Base-by-base conservation (phyloP, 2,329 filamentous ascomycete species). In the Colletotrichum sp. region DNA sequence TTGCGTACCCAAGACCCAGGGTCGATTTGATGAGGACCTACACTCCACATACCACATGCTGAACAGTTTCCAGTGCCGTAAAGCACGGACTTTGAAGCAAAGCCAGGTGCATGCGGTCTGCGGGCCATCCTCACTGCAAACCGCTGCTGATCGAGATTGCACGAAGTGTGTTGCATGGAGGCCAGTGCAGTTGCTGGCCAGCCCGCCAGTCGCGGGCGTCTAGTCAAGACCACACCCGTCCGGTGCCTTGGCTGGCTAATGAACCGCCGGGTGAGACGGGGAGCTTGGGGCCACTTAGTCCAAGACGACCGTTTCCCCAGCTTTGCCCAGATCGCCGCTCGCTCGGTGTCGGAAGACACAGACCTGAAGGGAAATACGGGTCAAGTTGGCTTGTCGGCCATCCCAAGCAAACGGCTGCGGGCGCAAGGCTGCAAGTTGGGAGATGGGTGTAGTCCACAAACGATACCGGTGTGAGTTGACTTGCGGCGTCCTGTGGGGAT, bases 41-140 rank as follows among this genome's bases (percentile, higher is more conserved):
- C 57, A 55, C 32, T 73, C 70, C 70, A 72, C 70, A 73, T 64
- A 64, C 73, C 73, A 52, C 57, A 72, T 48, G 30, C 69, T 55
- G 73, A 26, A 43, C 57, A 34, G 34, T 68, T 60, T 64, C 26
- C 43, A 59, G 57, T 64, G 28, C 57, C 39, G 57, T 55, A 63
- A 28, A 21, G 57, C 70, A 52, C 70, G 24, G 61, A 18, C 36
- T 64, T 48, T 21, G 64, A 59, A 72, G 39, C 52, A 59, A 71
- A 74, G 67, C 24, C 48, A 57, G 48, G 67, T 59, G 69, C 60
- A 67, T 60, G 9, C 71, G 48, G 60, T 34, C 71, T 66, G 32
- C 60, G 70, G 61, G 28, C 34, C 39, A 43, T 67, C n/a, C 57
- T 71, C 26, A 26, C 64, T 34, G 28, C 30, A 26, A 24, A 8